A percentile compares a stretch with the other conserved stretches of the same genome.
Conservation (phyloP, 129 eudicot genomes). For the Rutidosis leptorrhynchoides region DNA sequence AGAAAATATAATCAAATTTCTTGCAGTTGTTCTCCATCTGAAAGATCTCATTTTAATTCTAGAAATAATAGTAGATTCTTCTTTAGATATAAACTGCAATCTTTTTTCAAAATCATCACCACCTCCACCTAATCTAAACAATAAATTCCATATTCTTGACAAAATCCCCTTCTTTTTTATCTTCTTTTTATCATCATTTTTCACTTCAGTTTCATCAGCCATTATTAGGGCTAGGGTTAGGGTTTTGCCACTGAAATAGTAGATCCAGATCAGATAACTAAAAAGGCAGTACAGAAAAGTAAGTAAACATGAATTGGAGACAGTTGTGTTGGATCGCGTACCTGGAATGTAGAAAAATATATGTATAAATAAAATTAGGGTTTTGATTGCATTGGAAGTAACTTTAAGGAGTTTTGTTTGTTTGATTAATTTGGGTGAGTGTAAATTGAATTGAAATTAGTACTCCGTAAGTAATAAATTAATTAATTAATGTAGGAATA, state of each 20-base stretch:
- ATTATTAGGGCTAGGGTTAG: constrained; percentile 19
- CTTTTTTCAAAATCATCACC: constrained; percentile 88
- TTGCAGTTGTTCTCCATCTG: constrained; percentile 51
- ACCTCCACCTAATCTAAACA: constrained; percentile 46
- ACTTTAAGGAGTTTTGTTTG: constrained; percentile 7
- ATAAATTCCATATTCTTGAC: constrained; percentile 59
- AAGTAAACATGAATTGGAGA: neutral
- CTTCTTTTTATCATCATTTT: constrained; percentile 28
- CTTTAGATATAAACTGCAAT: constrained; percentile 65
- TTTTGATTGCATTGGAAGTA: constrained; percentile 22
- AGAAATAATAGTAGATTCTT: constrained; percentile 65
- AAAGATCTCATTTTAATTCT: constrained; percentile 63
- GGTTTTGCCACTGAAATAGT: neutral
- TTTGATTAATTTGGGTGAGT: constrained; percentile 13
- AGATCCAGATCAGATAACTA: constrained; percentile 29
- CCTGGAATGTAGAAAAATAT: constrained; percentile 12
- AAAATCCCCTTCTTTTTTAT: constrained; percentile 49
- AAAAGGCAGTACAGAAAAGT: neutral
- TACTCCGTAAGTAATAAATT: too few species aligned
- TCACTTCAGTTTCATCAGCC: constrained; percentile 39
- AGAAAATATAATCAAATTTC: constrained; percentile 64
- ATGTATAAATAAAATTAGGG: neutral
- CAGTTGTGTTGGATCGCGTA: constrained; percentile 33
- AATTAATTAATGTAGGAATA: constrained; percentile 8
- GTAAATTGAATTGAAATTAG: too few species aligned